Percentiles rank a stretch among this genome's conserved stretches.
phyloP scores from a whole-genome alignment of 768 basidiomycete species.

The Amanita exitialis region DNA sequence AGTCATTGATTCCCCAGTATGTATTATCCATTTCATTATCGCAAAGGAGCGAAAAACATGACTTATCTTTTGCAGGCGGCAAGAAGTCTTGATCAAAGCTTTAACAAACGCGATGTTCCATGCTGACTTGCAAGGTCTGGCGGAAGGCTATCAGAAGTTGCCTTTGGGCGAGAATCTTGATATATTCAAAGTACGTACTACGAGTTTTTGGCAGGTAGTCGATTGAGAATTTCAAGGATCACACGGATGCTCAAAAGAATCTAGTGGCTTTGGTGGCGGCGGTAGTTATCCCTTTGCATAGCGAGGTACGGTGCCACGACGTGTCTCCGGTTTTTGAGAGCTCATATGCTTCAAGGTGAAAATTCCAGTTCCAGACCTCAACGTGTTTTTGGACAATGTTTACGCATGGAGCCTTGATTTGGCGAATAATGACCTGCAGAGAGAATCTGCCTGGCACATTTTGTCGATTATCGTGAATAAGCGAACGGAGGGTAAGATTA shows the following conservation, averaged over 20 bases:
- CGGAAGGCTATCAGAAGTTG: slow-evolving; percentile 46
- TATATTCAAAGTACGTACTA: slow-evolving; percentile 40
- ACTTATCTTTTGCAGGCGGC: slow-evolving; percentile 35
- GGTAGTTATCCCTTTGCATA: slow-evolving; percentile 50
- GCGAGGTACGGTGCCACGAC: slow-evolving; percentile 37
- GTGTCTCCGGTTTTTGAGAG: background rate
- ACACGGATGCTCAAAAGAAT: slow-evolving; percentile 44
- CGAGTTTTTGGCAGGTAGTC: slow-evolving; percentile 2
- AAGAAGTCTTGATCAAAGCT: slow-evolving; percentile 42
- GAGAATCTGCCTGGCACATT: slow-evolving; percentile 43
- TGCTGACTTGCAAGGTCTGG: slow-evolving; percentile 42
- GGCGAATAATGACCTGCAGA: slow-evolving; percentile 39
- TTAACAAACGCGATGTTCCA: slow-evolving; percentile 46
- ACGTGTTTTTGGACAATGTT: slow-evolving; percentile 41
- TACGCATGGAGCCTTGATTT: slow-evolving; percentile 49
- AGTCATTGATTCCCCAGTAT: slow-evolving; percentile 55
- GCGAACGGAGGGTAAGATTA: slow-evolving; percentile 47
- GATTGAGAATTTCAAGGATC: slow-evolving; percentile 15
- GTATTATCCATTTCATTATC: slow-evolving; percentile 20
- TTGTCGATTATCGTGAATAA: slow-evolving; percentile 75
- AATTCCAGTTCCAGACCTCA: slow-evolving; percentile 38
- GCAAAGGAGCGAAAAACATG: slow-evolving; percentile 3
- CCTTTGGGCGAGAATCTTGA: slow-evolving; percentile 26
- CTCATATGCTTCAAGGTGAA: slow-evolving; percentile 30
- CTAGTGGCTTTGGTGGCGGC: slow-evolving; percentile 60